Conservation (phyloP, 495 filamentous ascomycete species). For the Neurospora discreta region DNA sequence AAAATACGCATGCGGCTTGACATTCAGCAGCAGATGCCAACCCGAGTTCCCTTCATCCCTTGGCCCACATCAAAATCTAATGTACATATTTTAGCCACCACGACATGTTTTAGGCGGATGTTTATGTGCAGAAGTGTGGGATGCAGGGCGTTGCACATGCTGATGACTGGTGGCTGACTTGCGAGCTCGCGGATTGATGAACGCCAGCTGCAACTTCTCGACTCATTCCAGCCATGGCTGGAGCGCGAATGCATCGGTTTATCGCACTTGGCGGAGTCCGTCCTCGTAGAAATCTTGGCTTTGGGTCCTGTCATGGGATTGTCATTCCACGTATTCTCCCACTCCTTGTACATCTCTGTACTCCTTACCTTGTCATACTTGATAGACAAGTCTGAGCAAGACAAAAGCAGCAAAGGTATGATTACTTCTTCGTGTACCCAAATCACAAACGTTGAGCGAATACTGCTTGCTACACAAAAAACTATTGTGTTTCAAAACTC, state of each 20-base stretch:
- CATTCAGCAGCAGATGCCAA: not conserved
- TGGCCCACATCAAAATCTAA: not conserved
- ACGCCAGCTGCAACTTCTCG: not conserved
- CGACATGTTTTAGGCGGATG: not conserved
- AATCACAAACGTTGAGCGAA: not conserved
- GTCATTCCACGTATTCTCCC: not conserved
- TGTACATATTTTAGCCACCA: not conserved
- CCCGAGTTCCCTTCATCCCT: not conserved
- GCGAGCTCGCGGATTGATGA: not conserved
- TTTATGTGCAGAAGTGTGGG: not conserved
- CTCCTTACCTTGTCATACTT: not conserved
- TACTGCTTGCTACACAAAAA: not conserved
- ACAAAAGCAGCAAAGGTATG: not conserved
- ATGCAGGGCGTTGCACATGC: not conserved
- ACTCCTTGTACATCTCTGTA: not conserved
- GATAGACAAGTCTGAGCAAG: not conserved
- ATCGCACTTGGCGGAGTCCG: not conserved
- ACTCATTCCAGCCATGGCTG: not conserved
- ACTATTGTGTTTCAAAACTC: not conserved
- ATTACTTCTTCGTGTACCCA: not conserved
- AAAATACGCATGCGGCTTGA: not conserved
- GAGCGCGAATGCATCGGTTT: not conserved
- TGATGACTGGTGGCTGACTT: not conserved
- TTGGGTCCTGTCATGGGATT: not conserved
- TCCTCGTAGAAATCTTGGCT: not conserved